A percentile compares a stretch with the other conserved stretches of the same genome.
Evolutionary conservation across 2,329 filamentous ascomycete species (phyloP).

Genomic region (Neofusicoccum laricinum): DNA sequence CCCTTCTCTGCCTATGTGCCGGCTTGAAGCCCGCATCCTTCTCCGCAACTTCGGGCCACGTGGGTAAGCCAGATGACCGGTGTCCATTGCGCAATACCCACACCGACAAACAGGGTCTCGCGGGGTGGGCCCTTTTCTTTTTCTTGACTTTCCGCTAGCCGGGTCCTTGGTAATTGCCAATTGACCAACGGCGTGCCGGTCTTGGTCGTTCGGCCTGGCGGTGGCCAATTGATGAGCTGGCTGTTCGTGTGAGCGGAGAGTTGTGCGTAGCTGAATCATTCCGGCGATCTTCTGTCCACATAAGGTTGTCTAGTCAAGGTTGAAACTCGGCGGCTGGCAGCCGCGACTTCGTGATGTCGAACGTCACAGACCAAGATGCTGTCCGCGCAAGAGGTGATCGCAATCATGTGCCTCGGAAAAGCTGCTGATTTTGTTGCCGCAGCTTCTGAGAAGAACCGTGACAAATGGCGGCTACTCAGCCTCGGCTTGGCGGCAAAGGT

Average conservation of each 20-base stretch:
- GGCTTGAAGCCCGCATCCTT: not conserved
- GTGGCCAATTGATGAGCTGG: not conserved
- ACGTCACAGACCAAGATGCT: slow-evolving; percentile 6
- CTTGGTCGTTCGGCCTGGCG: not conserved
- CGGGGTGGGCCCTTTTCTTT: not conserved
- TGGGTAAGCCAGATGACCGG: not conserved
- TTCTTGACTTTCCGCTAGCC: not conserved
- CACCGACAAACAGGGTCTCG: not conserved
- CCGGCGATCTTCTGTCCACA: not conserved
- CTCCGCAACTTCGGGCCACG: not conserved
- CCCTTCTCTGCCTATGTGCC: not conserved
- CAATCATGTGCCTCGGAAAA: not conserved
- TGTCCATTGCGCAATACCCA: not conserved
- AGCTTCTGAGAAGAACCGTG: too few species aligned
- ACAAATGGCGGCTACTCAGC: not conserved
- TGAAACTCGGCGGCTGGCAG: not conserved
- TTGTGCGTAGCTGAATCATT: not conserved
- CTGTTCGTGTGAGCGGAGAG: not conserved
- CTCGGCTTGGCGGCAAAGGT: not conserved
- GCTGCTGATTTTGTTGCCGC: not conserved
- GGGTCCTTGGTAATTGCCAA: not conserved
- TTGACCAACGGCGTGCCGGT: not conserved
- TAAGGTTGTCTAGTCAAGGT: slow-evolving; percentile 3
- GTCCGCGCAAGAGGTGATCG: not conserved
- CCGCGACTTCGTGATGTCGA: not conserved